These are phyloP conservation scores for Dothiorella sarmentorum DNA, from an alignment of 2,329 filamentous ascomycete species.

Conservation along the genomic window DNA sequence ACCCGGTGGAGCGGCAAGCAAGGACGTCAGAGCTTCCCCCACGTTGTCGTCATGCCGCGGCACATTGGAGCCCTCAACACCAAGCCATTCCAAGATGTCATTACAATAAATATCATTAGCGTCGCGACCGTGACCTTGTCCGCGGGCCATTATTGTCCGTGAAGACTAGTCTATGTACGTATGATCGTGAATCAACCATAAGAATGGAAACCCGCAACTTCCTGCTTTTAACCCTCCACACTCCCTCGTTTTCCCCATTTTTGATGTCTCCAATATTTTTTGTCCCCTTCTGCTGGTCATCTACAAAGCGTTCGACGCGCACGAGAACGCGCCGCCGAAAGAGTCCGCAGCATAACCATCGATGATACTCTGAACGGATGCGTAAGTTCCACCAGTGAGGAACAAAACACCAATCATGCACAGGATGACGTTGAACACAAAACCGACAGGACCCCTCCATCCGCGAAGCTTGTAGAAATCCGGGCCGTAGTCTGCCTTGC, in stretches of 20 bases:
- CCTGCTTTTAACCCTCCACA: background rate
- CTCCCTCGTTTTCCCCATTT: background rate
- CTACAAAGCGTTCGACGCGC: slow-evolving; percentile 63
- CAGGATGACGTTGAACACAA: slow-evolving; percentile 68
- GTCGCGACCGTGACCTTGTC: background rate
- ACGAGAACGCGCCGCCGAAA: slow-evolving; percentile 73
- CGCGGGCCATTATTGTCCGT: background rate
- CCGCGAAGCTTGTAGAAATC: slow-evolving; percentile 53
- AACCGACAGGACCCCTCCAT: slow-evolving; percentile 51
- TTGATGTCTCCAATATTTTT: too few species aligned
- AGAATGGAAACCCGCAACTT: background rate
- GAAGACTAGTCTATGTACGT: background rate
- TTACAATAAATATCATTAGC: background rate
- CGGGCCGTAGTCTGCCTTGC: slow-evolving; percentile 58
- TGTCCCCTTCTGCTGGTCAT: background rate
- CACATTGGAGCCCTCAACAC: background rate
- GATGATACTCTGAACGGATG: slow-evolving; percentile 66
- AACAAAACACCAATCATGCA: slow-evolving; percentile 77
- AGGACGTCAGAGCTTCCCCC: slow-evolving; percentile 10
- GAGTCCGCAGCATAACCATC: slow-evolving; percentile 63
- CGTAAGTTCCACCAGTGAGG: slow-evolving; percentile 77
- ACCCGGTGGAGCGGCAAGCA: background rate
- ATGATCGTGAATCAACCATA: background rate
- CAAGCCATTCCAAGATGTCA: background rate
- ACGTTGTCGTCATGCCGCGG: slow-evolving; percentile 4